Evolutionary conservation across 1,284 basidiomycete genomes (phyloP), one percentile per base, ranked within the genome.

Genomic region (Apiotrichum domesticum): DNA sequence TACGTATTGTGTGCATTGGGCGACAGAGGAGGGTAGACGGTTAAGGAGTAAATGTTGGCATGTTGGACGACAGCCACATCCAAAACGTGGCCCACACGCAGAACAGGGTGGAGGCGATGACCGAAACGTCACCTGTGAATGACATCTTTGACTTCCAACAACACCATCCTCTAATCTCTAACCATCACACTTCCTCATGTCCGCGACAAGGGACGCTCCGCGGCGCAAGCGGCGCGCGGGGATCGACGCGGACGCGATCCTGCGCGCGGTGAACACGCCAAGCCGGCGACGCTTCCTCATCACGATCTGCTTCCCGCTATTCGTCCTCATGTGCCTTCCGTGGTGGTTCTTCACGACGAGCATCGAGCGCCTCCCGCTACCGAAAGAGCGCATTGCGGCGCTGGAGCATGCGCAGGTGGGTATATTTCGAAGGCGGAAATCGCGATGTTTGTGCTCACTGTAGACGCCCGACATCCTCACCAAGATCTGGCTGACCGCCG

Each of bases 291-390:
- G 71, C 5, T 48, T 72, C 35, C 45, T 65, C 7, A 64, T 68
- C 33, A 57, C 90, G 56, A 73, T 80, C 5, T 83, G 86, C 0
- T 94, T 93, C 72, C 90, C 90, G 82, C 58, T 82, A 35, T 77
- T 90, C 37, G 79, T 93, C 29, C 61, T 92, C 29, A 75, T 88
- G 6, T 85, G 85, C 1, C 57, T 90, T 15, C 92, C 92, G 4
- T 80, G 88, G 46, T 96, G 92, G 92, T 95, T 88, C 89, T 80
- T 79, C 47, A 86, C 87, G 29, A 95, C 92, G 3, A 87, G 87
- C 60, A 92, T 95, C 42, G 82, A 90, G 70, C 82, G 90, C 35
- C 80, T 88, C 14, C 79, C 85, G 0, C 77, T 95, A 14, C 90
- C 91, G 3, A 78, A 80, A n/a, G 74, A 76, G 54, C 81, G 82